phyloP scores from a whole-genome alignment of 495 filamentous ascomycete species.

The Penicillium salamii region DNA sequence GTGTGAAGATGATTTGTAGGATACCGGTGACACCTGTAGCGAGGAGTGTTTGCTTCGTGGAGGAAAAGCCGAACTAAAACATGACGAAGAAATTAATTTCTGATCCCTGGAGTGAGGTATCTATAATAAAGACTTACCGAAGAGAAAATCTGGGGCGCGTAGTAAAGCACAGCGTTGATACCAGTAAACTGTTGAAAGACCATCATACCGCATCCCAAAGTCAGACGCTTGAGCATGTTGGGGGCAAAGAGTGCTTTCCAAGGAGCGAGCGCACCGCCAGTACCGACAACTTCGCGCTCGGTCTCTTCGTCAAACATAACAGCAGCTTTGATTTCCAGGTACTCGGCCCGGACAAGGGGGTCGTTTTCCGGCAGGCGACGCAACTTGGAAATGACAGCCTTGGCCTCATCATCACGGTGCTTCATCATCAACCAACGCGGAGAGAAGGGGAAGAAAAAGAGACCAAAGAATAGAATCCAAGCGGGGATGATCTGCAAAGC shows the following conservation, averaged over 20 bases:
- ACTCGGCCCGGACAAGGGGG: constrained; percentile 62
- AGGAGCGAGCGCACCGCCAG: constrained; percentile 55
- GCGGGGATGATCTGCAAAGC: constrained; percentile 55
- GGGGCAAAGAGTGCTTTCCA: constrained; percentile 49
- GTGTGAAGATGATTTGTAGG: constrained; percentile 67
- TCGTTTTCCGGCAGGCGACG: constrained; percentile 63
- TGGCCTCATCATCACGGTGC: constrained; percentile 74
- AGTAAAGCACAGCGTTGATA: constrained; percentile 63
- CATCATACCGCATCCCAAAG: constrained; percentile 47
- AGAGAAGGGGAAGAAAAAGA: constrained; percentile 73
- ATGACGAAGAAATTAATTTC: too few relatives aligned
- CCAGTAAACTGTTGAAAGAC: constrained; percentile 62
- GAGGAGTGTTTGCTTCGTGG: constrained; percentile 54
- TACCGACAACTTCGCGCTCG: constrained; percentile 48
- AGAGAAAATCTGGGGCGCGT: constrained; percentile 42
- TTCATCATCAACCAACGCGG: constrained; percentile 77
- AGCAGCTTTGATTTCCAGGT: constrained; percentile 60
- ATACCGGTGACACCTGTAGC: constrained; percentile 70
- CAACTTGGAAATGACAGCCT: constrained; percentile 59
- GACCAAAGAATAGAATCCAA: constrained; percentile 63
- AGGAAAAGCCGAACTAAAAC: constrained; percentile 24
- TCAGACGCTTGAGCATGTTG: constrained; percentile 63
- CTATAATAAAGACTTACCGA: too few relatives aligned
- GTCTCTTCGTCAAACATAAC: constrained; percentile 59
- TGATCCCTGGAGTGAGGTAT: too few relatives aligned